Conservation (phyloP, 768 basidiomycete species). For the Termitomyces sp. region DNA sequence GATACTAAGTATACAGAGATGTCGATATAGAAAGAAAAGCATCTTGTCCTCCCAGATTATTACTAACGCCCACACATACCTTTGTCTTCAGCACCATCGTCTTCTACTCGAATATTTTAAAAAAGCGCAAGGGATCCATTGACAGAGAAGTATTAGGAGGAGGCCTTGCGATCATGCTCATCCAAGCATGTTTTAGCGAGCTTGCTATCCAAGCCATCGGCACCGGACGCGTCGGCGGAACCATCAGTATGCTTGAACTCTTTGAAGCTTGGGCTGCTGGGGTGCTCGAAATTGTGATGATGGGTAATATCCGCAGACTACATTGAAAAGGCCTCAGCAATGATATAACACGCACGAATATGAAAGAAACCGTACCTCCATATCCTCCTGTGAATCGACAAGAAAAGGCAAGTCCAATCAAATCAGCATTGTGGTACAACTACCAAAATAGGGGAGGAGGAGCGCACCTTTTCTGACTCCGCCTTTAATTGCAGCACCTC, state of each 20-base stretch:
- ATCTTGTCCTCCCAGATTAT: neutral
- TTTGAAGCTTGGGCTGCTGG: constrained; percentile 3
- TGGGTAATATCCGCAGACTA: constrained; percentile 42
- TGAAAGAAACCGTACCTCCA: constrained; percentile 19
- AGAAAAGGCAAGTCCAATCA: neutral
- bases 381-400: constrained; percentile 25
- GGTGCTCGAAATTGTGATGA: constrained; percentile 33
- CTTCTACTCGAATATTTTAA: neutral
- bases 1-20: neutral
- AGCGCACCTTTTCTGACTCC: constrained; percentile 59
- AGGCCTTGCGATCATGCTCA: constrained; percentile 13
- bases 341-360: neutral
- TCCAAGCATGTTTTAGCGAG: constrained; percentile 25
- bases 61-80: too few relatives aligned
- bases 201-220: constrained; percentile 21
- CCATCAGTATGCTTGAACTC: constrained; percentile 20
- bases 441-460: neutral
- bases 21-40: neutral
- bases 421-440: neutral
- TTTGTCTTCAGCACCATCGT: neutral
- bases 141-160: neutral
- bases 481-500: constrained; percentile 69
- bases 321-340: constrained; percentile 8
- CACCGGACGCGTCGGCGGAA: constrained; percentile 12
- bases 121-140: neutral